Base-by-base conservation (phyloP, 306 rosid species). In the Boehmeria nivea region DNA sequence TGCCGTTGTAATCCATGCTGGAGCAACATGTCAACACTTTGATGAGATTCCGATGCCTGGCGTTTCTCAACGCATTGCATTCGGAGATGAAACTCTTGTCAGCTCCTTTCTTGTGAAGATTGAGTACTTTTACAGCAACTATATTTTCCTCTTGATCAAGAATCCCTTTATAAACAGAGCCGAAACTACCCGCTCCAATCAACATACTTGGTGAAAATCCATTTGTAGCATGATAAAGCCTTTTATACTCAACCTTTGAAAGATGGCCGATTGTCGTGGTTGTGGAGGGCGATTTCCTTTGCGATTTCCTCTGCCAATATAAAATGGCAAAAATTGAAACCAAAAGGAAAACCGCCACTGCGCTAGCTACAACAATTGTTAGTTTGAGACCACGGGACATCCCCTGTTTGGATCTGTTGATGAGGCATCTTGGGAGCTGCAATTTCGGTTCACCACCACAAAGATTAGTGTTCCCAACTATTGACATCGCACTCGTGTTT, bases 21-120 rank as follows among this genome's bases (percentile, higher is more conserved):
- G n/a, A n/a, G n/a, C n/a, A n/a, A n/a, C n/a, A n/a, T n/a, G n/a
- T 72, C 24, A 65, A 11, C 50, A 76, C 69, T 74, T 75, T 65
- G 7, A 80, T 72, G 31, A 76, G 85, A 52, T 80, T 80, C 0
- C 72, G 45, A 59, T 80, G 77, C 45, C 72, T 46, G 28, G 65
- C 53, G 43, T 38, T 34, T 54, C 69, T 61, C 1, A 80, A 13
- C 8, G 73, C 79, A 15, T 38, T 28, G 54, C 85, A 72, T 62
- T 80, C 77, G 0, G 63, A 62, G 6, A 56, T 43, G 52, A 76
- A 80, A 31, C 79, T 76, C n/a, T n/a, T n/a, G n/a, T n/a, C n/a
- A n/a, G n/a, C n/a, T n/a, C n/a, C n/a, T n/a, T n/a, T n/a, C n/a
- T n/a, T n/a, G n/a, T n/a, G n/a, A n/a, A n/a, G n/a, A n/a, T n/a